phyloP scores from a whole-genome alignment of 805 yeast genomes.

The Candida adriatica region DNA sequence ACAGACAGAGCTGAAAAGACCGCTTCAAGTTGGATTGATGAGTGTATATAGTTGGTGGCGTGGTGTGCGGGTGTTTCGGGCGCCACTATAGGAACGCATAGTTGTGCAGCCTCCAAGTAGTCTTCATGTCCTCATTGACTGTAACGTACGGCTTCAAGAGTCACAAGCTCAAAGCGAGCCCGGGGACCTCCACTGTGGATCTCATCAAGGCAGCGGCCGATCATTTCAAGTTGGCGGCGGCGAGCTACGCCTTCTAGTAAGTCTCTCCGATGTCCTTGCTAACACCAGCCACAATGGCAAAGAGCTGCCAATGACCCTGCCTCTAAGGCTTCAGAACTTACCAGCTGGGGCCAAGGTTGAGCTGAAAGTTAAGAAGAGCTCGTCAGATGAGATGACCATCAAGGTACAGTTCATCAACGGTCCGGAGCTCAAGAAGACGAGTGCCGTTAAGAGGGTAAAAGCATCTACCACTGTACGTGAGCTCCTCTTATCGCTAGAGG shows the following conservation, averaged over 20 bases:
- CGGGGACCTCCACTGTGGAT: slow-evolving; percentile 32
- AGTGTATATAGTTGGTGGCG: neutral
- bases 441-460: slow-evolving; percentile 21
- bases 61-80: no score
- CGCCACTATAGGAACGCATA: no score
- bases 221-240: slow-evolving; percentile 30
- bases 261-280: slow-evolving; percentile 3
- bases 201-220: slow-evolving; percentile 28
- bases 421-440: slow-evolving; percentile 14
- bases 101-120: no score
- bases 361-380: slow-evolving; percentile 14
- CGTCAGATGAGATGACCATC: slow-evolving; percentile 19
- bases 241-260: slow-evolving; percentile 20
- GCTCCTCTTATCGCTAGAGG: slow-evolving; percentile 14
- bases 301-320: slow-evolving; percentile 32
- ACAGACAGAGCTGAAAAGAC: slow-evolving; percentile 5
- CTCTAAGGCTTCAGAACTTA: slow-evolving; percentile 35
- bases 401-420: slow-evolving; percentile 26
- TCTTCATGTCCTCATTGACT: slow-evolving; percentile 35
- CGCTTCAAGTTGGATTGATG: neutral
- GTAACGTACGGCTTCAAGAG: slow-evolving; percentile 29
- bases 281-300: slow-evolving; percentile 26
- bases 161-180: slow-evolving; percentile 28
- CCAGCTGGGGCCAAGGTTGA: slow-evolving; percentile 39
- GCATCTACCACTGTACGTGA: slow-evolving; percentile 11